Evolutionary conservation across 2,329 filamentous ascomycete genomes (phyloP), one percentile per base, ranked within the genome.

Genomic region (Trichothecium roseum): DNA sequence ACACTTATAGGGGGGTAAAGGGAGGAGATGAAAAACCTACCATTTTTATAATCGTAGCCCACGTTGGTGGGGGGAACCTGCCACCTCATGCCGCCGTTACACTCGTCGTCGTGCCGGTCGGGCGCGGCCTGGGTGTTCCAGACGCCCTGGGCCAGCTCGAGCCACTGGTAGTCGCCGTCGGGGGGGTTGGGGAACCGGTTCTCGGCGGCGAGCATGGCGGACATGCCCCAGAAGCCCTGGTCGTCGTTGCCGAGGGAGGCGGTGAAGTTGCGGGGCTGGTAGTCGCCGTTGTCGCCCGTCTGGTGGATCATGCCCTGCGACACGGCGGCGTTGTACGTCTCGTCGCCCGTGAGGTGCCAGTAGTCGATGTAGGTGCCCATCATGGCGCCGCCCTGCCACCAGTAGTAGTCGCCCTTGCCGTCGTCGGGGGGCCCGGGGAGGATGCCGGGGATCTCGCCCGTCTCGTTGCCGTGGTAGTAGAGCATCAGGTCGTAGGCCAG

Each of bases 11-110:
- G n/a, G n/a, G n/a, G n/a, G n/a, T n/a, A n/a, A 30, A 8, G 17
- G 29, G 17, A 15, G 14, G 29, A 14, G 14, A 8, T 14, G 8
- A n/a, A n/a, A n/a, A 13, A 38, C 49, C 46, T 38, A 63, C 60
- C 64, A 55, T 78, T 79, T 54, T 79, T 91, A 65, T 88, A 87
- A 49, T 78, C 68, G 54, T 84, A 89, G 22, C 84, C 84, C 30
- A 66, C 69, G 52, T 88, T 85, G 45, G 79, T 76, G 5, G 70
- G 63, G 42, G 78, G 84, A 41, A 88, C 82, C 60, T 89, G 84
- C 81, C 81, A 86, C 45, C 81, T 68, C 42, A 87, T 55, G 14
- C 82, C 83, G 30, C 68, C 69, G 40, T 73, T 74, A n/a, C 64
- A 66, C 0, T 56, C 56, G 1, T 62, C 55, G 8, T 66, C 66